Evolutionary conservation across 441 rosid genomes (phyloP), one percentile per base, ranked within the genome.

Genomic region (Syzygium syzygioides): DNA sequence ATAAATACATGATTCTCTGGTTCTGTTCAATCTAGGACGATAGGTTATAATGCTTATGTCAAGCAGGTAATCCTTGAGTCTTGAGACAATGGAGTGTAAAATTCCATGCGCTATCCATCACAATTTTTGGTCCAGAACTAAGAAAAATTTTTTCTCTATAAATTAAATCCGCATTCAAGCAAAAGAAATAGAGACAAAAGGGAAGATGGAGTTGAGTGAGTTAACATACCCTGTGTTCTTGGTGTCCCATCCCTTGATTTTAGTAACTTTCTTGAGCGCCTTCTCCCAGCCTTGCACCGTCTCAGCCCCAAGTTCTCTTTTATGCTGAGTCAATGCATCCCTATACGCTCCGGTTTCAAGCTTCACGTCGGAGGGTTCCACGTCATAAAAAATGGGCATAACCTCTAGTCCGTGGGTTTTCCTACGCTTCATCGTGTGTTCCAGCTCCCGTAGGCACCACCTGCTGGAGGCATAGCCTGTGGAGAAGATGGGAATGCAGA

Each of bases 401-500:
- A 60, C 32, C 8, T 60, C 66, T 2, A 60, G 0, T 6, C 1
- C 4, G 0, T 60, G 1, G 66, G 9, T 13, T 60, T 60, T 60
- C 32, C 66, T 0, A 13, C 2, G 18, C 32, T 60, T 0, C 4
- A 60, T 60, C 66, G 13, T 60, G 66, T 60, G 32, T 0, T 60
- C 66, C 3, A 60, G 32, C 66, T 60, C 66, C 0, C 9, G 17
- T 0, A 60, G 0, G 66, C 66, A 60, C 66, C 32, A 60, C 0
- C 32, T 60, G 3, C 66, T 60, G 0, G 18, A 12, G 32, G 66
- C 32, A 0, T 6, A 60, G 0, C 0, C 1, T 2, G 0, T 60
- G 0, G 66, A 60, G 32, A 60, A 60, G 0, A 60, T 60, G 18
- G 66, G 18, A 14, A 60, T 60, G 4, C 66, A 60, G 1, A 60